Conservation (phyloP, 495 filamentous ascomycete genomes). For the Penicillium ochrochloron region DNA sequence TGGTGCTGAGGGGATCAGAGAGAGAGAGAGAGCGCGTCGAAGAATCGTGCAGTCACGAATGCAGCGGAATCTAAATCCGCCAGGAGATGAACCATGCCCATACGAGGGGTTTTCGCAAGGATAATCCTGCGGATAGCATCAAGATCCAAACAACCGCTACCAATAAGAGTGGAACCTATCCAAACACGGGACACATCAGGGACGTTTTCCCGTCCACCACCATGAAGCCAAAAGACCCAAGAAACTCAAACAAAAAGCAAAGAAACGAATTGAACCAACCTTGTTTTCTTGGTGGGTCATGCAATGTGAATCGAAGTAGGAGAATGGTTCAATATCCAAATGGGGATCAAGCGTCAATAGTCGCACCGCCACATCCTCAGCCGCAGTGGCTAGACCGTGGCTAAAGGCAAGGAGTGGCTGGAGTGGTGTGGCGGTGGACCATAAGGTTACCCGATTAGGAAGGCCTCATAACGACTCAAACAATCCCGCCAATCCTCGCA, state of each 20-base stretch:
- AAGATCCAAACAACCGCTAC: not conserved
- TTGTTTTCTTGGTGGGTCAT: conserved; percentile 10
- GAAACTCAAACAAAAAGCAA: conserved; percentile 22
- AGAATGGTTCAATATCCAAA: not conserved
- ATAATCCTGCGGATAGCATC: not conserved
- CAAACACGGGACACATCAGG: not conserved
- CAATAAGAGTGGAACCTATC: not conserved
- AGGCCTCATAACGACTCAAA: not conserved
- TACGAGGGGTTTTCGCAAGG: not conserved
- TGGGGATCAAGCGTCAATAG: conserved; percentile 18
- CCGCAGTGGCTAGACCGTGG: conserved; percentile 29
- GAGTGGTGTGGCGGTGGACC: conserved; percentile 30
- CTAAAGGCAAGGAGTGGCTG: conserved; percentile 36
- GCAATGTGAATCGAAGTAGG: conserved; percentile 11
- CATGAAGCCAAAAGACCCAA: not conserved
- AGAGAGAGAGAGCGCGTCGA: not conserved
- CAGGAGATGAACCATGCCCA: not conserved
- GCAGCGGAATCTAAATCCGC: not conserved
- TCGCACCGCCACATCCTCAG: conserved; percentile 31
- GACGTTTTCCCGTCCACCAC: conserved; percentile 2
- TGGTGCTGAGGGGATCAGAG: not conserved
- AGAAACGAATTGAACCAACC: conserved; percentile 5
- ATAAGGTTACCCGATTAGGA: conserved; percentile 22
- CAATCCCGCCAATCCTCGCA: not conserved
- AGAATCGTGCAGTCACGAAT: conserved; percentile 1